Evolutionary conservation across 1,139 yeast genomes (phyloP).

Genomic region (Debaryomyces sp.): DNA sequence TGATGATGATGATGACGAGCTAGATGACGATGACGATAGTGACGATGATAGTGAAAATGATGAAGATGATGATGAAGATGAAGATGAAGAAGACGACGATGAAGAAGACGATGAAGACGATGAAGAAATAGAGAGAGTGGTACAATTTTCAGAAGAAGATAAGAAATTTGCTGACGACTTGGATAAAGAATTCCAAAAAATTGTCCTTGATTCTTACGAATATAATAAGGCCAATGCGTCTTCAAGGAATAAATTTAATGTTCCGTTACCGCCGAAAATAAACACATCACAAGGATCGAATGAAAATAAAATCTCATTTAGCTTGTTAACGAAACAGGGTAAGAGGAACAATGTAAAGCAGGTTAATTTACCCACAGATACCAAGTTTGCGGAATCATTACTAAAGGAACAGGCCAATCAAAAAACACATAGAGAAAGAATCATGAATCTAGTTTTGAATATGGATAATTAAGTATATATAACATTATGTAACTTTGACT

Average conservation of each 20-base stretch:
- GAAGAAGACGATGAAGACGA: slow-evolving; percentile 12
- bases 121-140: slow-evolving; percentile 10
- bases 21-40: slow-evolving; percentile 23
- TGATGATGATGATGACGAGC: slow-evolving; percentile 21
- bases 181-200: slow-evolving; percentile 54
- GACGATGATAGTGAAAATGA: slow-evolving; percentile 20
- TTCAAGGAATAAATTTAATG: slow-evolving; percentile 18
- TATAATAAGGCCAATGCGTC: slow-evolving; percentile 25
- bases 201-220: slow-evolving; percentile 53
- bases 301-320: slow-evolving; percentile 43
- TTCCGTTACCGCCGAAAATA: slow-evolving; percentile 24
- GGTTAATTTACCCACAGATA: slow-evolving; percentile 51
- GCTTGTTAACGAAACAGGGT: slow-evolving; percentile 55
- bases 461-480: slow-evolving; percentile 28
- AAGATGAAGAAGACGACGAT: slow-evolving; percentile 15
- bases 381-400: slow-evolving; percentile 47
- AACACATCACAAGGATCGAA: neutral
- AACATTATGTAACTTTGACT: slow-evolving; percentile 48
- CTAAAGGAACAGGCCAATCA: slow-evolving; percentile 35
- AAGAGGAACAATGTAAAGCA: slow-evolving; percentile 47
- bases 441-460: slow-evolving; percentile 44
- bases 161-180: slow-evolving; percentile 51
- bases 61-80: slow-evolving; percentile 18
- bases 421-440: slow-evolving; percentile 39
- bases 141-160: slow-evolving; percentile 39